These are phyloP conservation scores for Corymbia calophylla DNA, from an alignment of 441 rosid genomes.

Conservation along the genomic window DNA sequence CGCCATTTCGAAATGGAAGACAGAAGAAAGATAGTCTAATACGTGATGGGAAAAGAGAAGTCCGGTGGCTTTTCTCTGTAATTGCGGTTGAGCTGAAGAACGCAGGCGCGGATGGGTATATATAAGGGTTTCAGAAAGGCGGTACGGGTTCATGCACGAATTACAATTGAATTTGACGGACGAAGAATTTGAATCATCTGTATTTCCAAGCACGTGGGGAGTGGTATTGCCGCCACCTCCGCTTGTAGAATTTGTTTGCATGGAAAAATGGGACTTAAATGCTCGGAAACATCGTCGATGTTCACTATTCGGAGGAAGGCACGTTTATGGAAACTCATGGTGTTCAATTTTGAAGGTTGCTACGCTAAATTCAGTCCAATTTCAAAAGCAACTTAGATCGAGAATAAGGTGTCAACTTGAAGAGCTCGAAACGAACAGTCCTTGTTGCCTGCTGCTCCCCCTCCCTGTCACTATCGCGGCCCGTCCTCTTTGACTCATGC, in stretches of 20 bases:
- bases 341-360: neutral
- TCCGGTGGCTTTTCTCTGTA: neutral
- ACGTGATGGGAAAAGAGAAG: neutral
- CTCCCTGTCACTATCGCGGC: neutral
- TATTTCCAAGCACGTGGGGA: neutral
- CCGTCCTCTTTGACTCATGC: neutral
- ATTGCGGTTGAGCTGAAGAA: neutral
- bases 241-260: neutral
- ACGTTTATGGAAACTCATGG: neutral
- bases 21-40: neutral
- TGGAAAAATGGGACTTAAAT: neutral
- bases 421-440: neutral
- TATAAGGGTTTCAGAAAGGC: neutral
- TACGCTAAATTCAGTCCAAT: neutral
- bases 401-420: neutral
- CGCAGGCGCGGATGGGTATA: neutral
- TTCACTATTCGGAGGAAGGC: neutral
- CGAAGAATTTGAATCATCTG: neutral
- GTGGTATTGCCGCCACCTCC: neutral
- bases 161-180: neutral
- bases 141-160: neutral
- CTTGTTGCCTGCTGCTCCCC: neutral
- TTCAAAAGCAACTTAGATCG: neutral
- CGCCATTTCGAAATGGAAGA: constrained; percentile 7
- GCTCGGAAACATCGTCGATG: neutral